Base-by-base conservation (phyloP, 2,329 filamentous ascomycete genomes). In the Penicillium sp. region DNA sequence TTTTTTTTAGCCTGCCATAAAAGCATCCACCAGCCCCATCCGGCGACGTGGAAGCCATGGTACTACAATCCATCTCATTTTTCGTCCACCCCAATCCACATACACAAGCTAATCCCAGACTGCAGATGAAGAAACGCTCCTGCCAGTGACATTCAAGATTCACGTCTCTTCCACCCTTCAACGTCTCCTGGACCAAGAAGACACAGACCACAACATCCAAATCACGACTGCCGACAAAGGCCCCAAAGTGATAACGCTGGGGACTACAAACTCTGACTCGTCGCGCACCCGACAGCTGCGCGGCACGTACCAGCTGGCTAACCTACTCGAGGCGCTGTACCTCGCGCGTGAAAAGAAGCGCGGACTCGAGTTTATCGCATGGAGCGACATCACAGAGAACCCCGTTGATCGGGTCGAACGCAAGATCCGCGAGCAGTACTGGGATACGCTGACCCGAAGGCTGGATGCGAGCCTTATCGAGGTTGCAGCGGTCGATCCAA, bases 151-250 rank as follows among this genome's bases (percentile, higher is more conserved):
- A 26, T 26, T 26, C 26, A 26, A 26, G 26, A 88, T 98, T 75
- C 87, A 94, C 70, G 93, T 98, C 71, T 90, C 96, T 53, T 83
- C 87, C 23, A 97, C 93, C 0, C 84, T 97, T 61, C 85, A 93
- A 73, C 89, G 87, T 62, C 84, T 99, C 48, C 84, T 92, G 64
- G 87, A 88, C 44, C 90, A 94, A 68, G 95, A 99, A 77, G 95
- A 99, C 74, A 96, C 93, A 31, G 93, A 99, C 78, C 84, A 87
- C 60, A 97, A 99, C 78, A 91, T 92, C 84, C 93, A 98, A 78
- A 99, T 99, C 76, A 99, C 95, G 30, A 96, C 98, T 70, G 95
- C 98, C 74, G 95, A 99, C 79, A 86, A 87, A 66, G 95, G 95
- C 0, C 94, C 95, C 54, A 99, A 98, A 85, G 91, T 92, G 50